These are phyloP conservation scores for Colletotrichum melonis DNA, from an alignment of 2,329 filamentous ascomycete species.

Conservation along the genomic window DNA sequence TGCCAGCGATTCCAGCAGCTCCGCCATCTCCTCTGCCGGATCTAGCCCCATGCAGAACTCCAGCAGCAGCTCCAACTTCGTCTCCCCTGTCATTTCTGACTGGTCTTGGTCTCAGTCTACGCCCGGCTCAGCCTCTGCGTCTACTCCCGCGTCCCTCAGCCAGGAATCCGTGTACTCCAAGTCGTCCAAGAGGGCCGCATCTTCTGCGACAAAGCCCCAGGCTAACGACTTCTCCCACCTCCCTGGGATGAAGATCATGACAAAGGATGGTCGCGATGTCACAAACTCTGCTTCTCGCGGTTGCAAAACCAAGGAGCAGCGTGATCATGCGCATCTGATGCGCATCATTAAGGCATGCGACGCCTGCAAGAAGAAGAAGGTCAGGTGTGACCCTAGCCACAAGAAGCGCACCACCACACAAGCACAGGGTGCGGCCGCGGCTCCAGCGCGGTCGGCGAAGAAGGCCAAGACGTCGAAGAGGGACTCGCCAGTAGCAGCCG, in stretches of 20 bases:
- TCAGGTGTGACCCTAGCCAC: conserved; percentile 70
- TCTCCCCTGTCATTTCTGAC: conserved; percentile 61
- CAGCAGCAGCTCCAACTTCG: conserved; percentile 57
- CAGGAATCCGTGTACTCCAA: conserved; percentile 42
- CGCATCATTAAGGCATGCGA: conserved; percentile 76
- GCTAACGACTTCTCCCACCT: conserved; percentile 61
- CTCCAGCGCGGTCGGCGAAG: conserved; percentile 51
- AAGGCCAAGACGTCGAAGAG: conserved; percentile 50
- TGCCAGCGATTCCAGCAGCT: conserved; percentile 48
- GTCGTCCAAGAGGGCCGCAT: conserved; percentile 39
- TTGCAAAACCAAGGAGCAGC: conserved; percentile 75
- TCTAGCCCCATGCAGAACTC: conserved; percentile 58
- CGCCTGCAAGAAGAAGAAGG: conserved; percentile 71
- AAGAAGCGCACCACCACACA: conserved; percentile 57
- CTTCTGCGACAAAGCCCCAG: conserved; percentile 35
- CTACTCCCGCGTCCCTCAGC: conserved; percentile 44
- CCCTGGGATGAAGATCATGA: conserved; percentile 76
- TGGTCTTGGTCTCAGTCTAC: conserved; percentile 57
- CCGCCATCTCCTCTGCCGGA: conserved; percentile 56
- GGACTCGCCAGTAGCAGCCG: conserved; percentile 21
- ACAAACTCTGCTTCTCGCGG: conserved; percentile 72
- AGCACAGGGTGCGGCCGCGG: conserved; percentile 40
- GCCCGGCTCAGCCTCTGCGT: conserved; percentile 42
- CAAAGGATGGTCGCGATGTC: conserved; percentile 71
- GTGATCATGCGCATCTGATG: conserved; percentile 75